Evolutionary conservation across 1,139 yeast genomes (phyloP), one percentile per base, ranked within the genome.

Genomic region (Protomyces pachydermus): DNA sequence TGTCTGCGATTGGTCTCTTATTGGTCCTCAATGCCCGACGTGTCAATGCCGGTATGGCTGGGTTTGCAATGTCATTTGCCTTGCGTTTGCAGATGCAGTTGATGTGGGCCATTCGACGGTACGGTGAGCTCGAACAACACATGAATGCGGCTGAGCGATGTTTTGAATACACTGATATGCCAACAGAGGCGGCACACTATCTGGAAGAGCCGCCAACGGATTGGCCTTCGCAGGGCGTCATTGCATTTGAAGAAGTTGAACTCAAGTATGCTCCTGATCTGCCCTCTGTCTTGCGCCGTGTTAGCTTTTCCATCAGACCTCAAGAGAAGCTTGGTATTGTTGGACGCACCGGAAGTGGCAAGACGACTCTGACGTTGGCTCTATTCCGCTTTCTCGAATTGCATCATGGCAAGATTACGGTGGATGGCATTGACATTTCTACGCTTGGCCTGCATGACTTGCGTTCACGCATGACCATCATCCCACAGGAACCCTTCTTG

Each of bases 321-420:
- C 84, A 84, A 70, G 81, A 85, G 71, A 93, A 93, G 75, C 83
- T 93, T 70, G 98, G 98, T 73, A 88, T 93, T 73, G 98, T 93
- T 68, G 98, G 98, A 52, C 86, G 98, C 75, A 93, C 98, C 0
- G 98, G 98, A 75, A 98, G 98, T 45, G 98, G 98, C 71, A 93
- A 93, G 75, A 90, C 97, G 0, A 91, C 98, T 0, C 90, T 93
- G 68, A 91, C 93, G 68, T 89, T 97, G 3, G 97, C 98, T 2
- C 82, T 93, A 71, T 93, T 93, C 80, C 82, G 98, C 73, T 88
- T 93, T 74, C 80, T 91, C 72, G 97, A 93, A 72, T 95, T 96
- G 1, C 97, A 89, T 69, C 81, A 88, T 23, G 98, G 98, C 60
- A 76, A 76, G 51, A 87, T 93, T 67, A 78, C 77, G 66, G 90